phyloP scores from a whole-genome alignment of 805 yeast species.

The Saccharomycopsis javanensis region DNA sequence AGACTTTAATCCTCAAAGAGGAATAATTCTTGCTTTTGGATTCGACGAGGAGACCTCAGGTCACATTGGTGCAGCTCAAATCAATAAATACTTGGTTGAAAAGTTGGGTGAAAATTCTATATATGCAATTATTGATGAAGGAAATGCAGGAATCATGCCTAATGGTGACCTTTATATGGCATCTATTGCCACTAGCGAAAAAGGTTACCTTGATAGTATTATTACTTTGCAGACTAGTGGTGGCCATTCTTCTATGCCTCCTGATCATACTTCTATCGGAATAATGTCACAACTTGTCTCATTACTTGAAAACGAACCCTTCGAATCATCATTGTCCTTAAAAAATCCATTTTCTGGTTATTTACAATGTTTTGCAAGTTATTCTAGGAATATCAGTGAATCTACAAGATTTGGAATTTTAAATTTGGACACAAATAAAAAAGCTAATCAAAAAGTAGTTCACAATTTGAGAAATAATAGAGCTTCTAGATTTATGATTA shows the following conservation, averaged over 20 bases:
- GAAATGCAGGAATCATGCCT: constrained; percentile 35
- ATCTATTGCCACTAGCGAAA: constrained; percentile 49
- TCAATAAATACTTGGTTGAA: constrained; percentile 38
- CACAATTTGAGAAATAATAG: constrained; percentile 7
- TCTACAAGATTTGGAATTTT: constrained; percentile 26
- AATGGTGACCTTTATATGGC: constrained; percentile 42
- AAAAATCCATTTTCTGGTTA: constrained; percentile 51
- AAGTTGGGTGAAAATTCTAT: constrained; percentile 54
- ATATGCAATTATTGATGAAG: constrained; percentile 62
- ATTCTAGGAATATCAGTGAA: constrained; percentile 28
- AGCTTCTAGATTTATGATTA: constrained; percentile 30
- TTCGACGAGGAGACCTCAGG: constrained; percentile 76
- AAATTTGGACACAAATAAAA: constrained; percentile 28
- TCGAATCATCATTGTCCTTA: constrained; percentile 34
- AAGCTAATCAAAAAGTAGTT: constrained; percentile 30
- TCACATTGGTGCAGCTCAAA: constrained; percentile 44
- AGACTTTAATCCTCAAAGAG: constrained; percentile 51
- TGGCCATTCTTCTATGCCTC: constrained; percentile 77
- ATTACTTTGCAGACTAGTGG: constrained; percentile 53
- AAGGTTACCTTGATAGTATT: constrained; percentile 46
- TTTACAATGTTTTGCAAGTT: constrained; percentile 56
- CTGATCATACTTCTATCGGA: constrained; percentile 75
- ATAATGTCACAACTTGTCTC: constrained; percentile 50
- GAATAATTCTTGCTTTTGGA: constrained; percentile 58
- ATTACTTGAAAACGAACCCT: constrained; percentile 49